phyloP scores from a whole-genome alignment of 768 basidiomycete species.

The Boletus fagicola region DNA sequence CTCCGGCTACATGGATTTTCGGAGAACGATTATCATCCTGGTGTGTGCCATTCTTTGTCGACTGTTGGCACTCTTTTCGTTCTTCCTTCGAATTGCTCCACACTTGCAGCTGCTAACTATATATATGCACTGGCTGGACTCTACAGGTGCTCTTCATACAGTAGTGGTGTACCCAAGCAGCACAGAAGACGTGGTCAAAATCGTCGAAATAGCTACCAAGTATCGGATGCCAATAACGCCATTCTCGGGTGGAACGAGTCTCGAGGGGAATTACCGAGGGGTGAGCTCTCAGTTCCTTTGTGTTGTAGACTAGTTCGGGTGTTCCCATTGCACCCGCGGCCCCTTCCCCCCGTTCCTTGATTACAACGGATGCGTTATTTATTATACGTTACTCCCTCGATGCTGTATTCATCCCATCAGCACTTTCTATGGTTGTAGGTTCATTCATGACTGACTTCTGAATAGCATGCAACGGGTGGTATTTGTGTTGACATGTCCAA shows the following conservation, averaged over 20 bases:
- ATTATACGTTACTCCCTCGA: background rate
- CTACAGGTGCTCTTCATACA: slow-evolving; percentile 45
- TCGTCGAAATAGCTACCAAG: slow-evolving; percentile 73
- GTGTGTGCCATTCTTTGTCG: slow-evolving; percentile 32
- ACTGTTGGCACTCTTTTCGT: too few relatives aligned
- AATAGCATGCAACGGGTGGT: slow-evolving; percentile 43
- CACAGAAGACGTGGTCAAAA: slow-evolving; percentile 79
- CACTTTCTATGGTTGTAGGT: background rate
- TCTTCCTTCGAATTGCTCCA: background rate
- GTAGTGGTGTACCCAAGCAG: slow-evolving; percentile 63
- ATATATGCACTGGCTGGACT: background rate
- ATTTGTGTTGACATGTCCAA: slow-evolving; percentile 77
- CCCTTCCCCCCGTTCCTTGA: background rate
- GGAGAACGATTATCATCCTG: slow-evolving; percentile 47
- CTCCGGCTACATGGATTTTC: slow-evolving; percentile 56
- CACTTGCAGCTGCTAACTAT: background rate
- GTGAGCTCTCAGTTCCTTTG: slow-evolving; percentile 38
- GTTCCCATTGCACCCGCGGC: background rate
- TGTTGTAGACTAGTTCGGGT: background rate
- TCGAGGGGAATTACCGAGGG: slow-evolving; percentile 74
- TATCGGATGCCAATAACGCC: slow-evolving; percentile 76
- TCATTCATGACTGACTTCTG: slow-evolving; percentile 1
- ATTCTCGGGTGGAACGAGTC: slow-evolving; percentile 77
- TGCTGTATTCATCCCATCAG: background rate
- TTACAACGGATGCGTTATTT: background rate